Percentiles rank a stretch among this genome's conserved stretches.
Conservation (phyloP, 495 filamentous ascomycete genomes). For the Ascobolus immersus region DNA sequence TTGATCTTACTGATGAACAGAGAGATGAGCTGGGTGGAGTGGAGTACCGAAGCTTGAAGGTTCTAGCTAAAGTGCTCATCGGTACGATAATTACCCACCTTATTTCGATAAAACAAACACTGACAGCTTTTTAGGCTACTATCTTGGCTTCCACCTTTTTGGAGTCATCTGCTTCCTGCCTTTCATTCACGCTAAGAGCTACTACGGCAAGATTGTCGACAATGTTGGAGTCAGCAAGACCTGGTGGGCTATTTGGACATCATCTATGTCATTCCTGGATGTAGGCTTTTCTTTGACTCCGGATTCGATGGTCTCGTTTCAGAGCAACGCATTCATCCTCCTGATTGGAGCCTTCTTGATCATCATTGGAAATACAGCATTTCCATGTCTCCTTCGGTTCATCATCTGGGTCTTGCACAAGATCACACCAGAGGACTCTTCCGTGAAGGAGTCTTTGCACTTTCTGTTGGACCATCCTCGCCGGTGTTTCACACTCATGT, state of each 20-base stretch:
- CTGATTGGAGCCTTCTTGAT: conserved; percentile 40
- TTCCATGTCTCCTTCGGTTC: conserved; percentile 47
- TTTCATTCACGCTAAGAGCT: conserved; percentile 43
- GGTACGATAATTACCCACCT: conserved; percentile 8
- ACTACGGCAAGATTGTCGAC: conserved; percentile 31
- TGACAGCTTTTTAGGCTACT: conserved; percentile 16
- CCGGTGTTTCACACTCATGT: conserved; percentile 37
- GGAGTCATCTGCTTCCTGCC: conserved; percentile 30
- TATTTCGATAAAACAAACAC: neutral
- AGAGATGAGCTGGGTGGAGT: conserved; percentile 35
- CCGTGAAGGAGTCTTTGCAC: conserved; percentile 23
- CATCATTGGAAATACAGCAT: conserved; percentile 49
- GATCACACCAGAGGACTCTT: conserved; percentile 20
- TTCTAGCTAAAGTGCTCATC: conserved; percentile 28
- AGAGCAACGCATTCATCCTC: conserved; percentile 32
- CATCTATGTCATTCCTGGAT: conserved; percentile 71
- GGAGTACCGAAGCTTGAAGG: conserved; percentile 35
- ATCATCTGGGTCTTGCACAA: conserved; percentile 37
- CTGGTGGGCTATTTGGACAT: conserved; percentile 85
- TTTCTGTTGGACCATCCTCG: conserved; percentile 36
- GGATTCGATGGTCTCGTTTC: conserved; percentile 43
- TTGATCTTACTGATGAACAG: conserved; percentile 38
- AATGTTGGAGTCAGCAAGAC: conserved; percentile 33
- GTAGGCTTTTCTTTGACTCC: conserved; percentile 45
- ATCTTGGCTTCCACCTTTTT: conserved; percentile 24